Percentiles rank a stretch among this genome's conserved stretches.
These are phyloP conservation scores for Cladosporium oxysporum DNA, from an alignment of 2,329 filamentous ascomycete species.

Conservation along the genomic window DNA sequence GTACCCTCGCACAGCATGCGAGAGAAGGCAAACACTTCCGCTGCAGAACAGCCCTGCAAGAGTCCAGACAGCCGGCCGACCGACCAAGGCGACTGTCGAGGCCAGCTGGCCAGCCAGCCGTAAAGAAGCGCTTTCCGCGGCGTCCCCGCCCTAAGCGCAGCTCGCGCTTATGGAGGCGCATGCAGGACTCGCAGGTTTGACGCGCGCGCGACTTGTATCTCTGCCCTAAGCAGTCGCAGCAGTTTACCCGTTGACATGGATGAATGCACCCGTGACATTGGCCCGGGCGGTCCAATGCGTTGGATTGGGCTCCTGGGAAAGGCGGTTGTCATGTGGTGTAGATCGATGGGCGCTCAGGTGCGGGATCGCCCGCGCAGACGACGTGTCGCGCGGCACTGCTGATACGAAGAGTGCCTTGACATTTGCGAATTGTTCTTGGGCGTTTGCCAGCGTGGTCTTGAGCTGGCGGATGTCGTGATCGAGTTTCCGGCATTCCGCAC, in stretches of 20 bases:
- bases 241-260: conserved; percentile 1
- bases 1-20: no score
- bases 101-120: neutral
- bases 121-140: neutral
- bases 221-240: neutral
- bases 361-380: neutral
- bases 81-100: neutral
- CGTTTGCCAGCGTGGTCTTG: neutral
- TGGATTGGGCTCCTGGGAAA: neutral
- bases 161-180: neutral
- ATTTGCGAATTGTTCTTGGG: neutral
- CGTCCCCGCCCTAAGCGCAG: neutral
- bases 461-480: neutral
- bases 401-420: neutral
- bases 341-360: neutral
- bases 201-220: neutral
- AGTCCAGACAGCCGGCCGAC: no score
- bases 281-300: neutral
- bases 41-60: neutral
- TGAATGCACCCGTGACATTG: neutral
- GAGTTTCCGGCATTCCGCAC: neutral
- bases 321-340: neutral
- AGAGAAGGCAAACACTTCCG: neutral
- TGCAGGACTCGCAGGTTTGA: neutral
- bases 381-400: neutral